These are phyloP conservation scores for Aspergillus hortae DNA, from an alignment of 2,329 filamentous ascomycete genomes.

Conservation along the genomic window DNA sequence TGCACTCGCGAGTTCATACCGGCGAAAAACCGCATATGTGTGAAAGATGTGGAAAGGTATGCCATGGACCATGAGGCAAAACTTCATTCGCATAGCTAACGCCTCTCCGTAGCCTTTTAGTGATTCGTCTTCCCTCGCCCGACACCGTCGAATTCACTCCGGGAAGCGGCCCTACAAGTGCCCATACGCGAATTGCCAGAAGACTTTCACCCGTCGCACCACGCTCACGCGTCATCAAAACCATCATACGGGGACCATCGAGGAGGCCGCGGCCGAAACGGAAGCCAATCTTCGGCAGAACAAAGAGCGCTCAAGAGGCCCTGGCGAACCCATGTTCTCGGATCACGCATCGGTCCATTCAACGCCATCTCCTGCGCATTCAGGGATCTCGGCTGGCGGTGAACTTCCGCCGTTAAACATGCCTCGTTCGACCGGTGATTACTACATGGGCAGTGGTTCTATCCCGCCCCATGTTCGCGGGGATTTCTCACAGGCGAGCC, in stretches of 20 bases:
- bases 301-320: slow-evolving; percentile 34
- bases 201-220: slow-evolving; percentile 94
- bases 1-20: slow-evolving; percentile 92
- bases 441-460: slow-evolving; percentile 74
- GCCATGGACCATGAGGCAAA: slow-evolving; percentile 17
- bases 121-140: slow-evolving; percentile 88
- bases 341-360: slow-evolving; percentile 48
- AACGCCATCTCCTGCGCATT: slow-evolving; percentile 79
- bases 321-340: slow-evolving; percentile 41
- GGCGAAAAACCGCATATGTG: slow-evolving; percentile 99
- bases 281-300: slow-evolving; percentile 72
- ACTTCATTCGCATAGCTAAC: neutral
- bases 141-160: slow-evolving; percentile 91
- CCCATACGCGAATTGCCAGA: slow-evolving; percentile 94
- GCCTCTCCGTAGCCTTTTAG: slow-evolving; percentile 74
- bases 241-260: slow-evolving; percentile 90
- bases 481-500: slow-evolving; percentile 69
- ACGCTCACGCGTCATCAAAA: slow-evolving; percentile 95
- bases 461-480: slow-evolving; percentile 78
- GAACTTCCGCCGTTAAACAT: slow-evolving; percentile 70
- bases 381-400: slow-evolving; percentile 74
- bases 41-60: slow-evolving; percentile 91
- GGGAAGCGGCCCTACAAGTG: slow-evolving; percentile 97
- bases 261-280: slow-evolving; percentile 86
- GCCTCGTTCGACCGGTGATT: slow-evolving; percentile 66